Conservation (phyloP, 495 filamentous ascomycete genomes). For the Penicillium waksmanii region DNA sequence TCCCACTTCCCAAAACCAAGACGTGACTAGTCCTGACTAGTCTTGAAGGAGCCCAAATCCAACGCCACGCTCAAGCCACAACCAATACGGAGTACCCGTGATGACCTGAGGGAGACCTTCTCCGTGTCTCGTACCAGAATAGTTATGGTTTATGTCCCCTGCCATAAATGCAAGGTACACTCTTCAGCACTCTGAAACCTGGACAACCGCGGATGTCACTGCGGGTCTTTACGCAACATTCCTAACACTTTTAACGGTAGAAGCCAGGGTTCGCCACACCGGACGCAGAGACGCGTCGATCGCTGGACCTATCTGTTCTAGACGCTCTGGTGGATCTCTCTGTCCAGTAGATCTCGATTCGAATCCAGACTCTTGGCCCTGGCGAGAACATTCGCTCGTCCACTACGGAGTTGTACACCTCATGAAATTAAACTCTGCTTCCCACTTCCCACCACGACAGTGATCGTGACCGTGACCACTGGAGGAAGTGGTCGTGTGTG, state of each 20-base stretch:
- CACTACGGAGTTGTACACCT: neutral
- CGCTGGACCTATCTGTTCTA: neutral
- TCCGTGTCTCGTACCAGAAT: neutral
- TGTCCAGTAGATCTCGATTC: slow-evolving; percentile 2
- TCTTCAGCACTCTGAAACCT: slow-evolving; percentile 2
- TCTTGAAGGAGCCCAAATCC: slow-evolving; percentile 3
- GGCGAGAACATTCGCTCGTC: slow-evolving; percentile 2
- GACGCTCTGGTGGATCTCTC: slow-evolving; percentile 6
- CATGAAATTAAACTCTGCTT: neutral
- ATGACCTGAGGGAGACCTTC: neutral
- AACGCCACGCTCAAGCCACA: slow-evolving; percentile 17
- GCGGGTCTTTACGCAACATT: slow-evolving; percentile 1
- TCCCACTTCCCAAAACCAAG: slow-evolving; percentile 1
- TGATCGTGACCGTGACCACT: too few species aligned
- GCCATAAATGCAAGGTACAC: slow-evolving; percentile 2
- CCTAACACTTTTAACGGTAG: neutral
- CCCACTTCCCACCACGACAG: too few species aligned
- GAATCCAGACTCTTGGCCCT: slow-evolving; percentile 1
- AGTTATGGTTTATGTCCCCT: too few species aligned
- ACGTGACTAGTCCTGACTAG: neutral
- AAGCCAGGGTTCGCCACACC: neutral
- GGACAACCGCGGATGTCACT: slow-evolving; percentile 1
- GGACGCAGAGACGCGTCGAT: slow-evolving; percentile 4
- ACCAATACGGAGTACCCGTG: neutral
- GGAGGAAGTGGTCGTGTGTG: too few species aligned